phyloP scores from a whole-genome alignment of 768 basidiomycete genomes.

The Rhizopogon vinicolor region DNA sequence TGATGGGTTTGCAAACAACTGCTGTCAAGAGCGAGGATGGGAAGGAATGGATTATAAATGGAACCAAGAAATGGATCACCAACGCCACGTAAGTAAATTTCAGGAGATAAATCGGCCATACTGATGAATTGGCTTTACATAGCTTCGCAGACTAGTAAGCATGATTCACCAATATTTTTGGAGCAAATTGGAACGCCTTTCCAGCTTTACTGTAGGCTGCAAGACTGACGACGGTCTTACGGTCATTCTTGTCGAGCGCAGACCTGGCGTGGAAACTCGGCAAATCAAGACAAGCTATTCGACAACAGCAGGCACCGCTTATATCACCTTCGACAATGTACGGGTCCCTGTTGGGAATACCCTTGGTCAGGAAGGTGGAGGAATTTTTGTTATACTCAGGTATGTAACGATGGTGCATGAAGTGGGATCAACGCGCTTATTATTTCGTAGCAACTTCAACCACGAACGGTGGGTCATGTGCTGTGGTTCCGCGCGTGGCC shows the following conservation, averaged over 20 bases:
- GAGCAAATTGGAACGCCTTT: constrained; percentile 11
- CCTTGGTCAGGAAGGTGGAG: constrained; percentile 58
- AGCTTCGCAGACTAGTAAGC: constrained; percentile 43
- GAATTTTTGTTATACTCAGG: constrained; percentile 61
- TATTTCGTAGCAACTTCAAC: constrained; percentile 73
- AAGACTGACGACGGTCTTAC: constrained; percentile 57
- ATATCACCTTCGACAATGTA: constrained; percentile 79
- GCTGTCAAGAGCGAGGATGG: constrained; percentile 65
- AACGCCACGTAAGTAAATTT: constrained; percentile 39
- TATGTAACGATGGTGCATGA: constrained; percentile 4
- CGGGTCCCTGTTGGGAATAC: constrained; percentile 86
- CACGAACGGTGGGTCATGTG: constrained; percentile 94
- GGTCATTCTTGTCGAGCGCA: constrained; percentile 60
- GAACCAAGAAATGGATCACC: constrained; percentile 75
- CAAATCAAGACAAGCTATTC: constrained; percentile 85
- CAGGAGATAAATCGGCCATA: not conserved
- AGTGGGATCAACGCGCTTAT: not conserved
- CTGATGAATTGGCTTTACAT: not conserved
- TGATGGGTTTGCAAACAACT: constrained; percentile 55
- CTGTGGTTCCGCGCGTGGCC: constrained; percentile 66
- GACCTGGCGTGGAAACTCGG: constrained; percentile 60
- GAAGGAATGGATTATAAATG: constrained; percentile 64
- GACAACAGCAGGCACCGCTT: constrained; percentile 79
- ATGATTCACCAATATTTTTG: not conserved
- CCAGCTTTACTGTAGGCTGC: constrained; percentile 59